Evolutionary conservation across 2,329 filamentous ascomycete genomes (phyloP).

Genomic region (Botrytis squamosa): DNA sequence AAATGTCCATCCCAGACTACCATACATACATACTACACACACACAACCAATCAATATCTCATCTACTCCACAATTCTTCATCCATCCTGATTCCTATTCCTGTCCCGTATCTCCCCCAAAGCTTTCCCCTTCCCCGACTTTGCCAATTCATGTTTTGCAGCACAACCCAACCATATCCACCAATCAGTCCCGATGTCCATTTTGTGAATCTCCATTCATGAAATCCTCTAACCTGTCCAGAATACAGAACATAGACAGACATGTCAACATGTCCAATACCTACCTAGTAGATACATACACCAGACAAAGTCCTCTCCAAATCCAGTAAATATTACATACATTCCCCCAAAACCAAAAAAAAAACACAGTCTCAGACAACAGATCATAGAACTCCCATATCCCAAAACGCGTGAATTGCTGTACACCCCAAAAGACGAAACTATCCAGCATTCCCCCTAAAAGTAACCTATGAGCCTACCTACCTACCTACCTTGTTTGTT

Average conservation of each 20-base stretch:
- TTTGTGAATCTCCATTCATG: neutral
- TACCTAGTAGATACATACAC: neutral
- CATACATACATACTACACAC: too few species aligned
- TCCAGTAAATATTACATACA: neutral
- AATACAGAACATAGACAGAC: neutral
- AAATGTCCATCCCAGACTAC: neutral
- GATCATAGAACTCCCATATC: neutral
- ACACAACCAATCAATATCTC: neutral
- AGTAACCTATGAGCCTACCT: neutral
- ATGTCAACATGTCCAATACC: neutral
- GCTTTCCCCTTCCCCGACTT: neutral
- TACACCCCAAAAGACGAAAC: neutral
- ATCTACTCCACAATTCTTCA: neutral
- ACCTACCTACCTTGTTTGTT: neutral
- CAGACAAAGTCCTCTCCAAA: neutral
- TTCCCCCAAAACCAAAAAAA: rapidly evolving
- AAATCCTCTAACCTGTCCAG: neutral
- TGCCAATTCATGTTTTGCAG: neutral
- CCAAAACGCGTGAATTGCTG: neutral
- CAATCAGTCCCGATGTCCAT: neutral
- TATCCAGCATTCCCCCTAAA: neutral
- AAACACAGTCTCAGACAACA: neutral
- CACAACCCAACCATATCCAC: neutral
- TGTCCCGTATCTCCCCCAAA: neutral
- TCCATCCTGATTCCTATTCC: neutral